Evolutionary conservation across 1,284 basidiomycete genomes (phyloP).

Genomic region (Thelephora terrestris): DNA sequence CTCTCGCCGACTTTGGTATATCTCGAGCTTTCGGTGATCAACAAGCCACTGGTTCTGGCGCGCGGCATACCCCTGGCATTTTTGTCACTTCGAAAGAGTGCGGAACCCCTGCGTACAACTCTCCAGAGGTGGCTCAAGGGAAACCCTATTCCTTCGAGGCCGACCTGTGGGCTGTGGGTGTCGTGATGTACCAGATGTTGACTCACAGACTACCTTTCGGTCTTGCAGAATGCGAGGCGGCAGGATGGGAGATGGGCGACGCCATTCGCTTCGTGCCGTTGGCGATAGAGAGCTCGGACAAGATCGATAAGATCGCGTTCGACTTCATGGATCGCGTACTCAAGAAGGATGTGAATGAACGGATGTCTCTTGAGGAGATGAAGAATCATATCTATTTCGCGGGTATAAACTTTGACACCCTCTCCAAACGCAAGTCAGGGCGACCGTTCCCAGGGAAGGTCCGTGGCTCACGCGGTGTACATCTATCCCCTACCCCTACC

Average conservation of each 20-base stretch:
- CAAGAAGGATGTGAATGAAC: background rate
- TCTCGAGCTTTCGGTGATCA: conserved; percentile 42
- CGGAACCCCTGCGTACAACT: conserved; percentile 42
- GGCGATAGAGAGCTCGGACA: background rate
- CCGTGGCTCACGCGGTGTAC: too few relatives aligned
- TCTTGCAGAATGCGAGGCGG: background rate
- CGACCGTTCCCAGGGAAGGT: too few relatives aligned
- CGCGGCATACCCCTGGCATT: background rate
- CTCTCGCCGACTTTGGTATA: conserved; percentile 58
- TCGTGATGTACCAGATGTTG: conserved; percentile 50
- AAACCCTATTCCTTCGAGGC: conserved; percentile 41
- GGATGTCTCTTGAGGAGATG: background rate
- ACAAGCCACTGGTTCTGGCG: conserved; percentile 15
- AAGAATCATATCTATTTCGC: background rate
- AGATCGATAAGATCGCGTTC: background rate
- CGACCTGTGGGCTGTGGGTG: conserved; percentile 33
- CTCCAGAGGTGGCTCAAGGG: conserved; percentile 42
- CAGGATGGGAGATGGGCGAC: background rate
- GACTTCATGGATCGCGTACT: background rate
- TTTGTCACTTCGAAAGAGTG: conserved; percentile 11
- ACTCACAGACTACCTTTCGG: conserved; percentile 11
- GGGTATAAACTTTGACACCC: background rate
- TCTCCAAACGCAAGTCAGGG: too few relatives aligned
- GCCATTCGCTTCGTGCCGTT: background rate
- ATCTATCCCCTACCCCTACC: too few relatives aligned